phyloP scores from a whole-genome alignment of 2,329 filamentous ascomycete species.

The Ophiocordyceps camponoti-leonardi region DNA sequence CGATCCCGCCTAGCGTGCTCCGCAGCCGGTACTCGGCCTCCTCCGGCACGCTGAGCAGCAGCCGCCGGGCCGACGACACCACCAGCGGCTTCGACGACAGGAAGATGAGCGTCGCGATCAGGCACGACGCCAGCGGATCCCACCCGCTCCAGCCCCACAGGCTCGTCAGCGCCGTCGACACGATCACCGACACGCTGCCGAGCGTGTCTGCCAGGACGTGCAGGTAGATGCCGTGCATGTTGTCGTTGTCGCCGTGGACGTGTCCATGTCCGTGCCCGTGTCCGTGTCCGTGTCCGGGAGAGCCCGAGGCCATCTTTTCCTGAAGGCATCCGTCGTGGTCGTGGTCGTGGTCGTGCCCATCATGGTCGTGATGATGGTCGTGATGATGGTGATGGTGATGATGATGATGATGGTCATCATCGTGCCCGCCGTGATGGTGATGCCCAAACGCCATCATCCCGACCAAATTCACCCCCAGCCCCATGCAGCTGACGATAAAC shows the following conservation, averaged over 20 bases:
- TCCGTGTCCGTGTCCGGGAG: slow-evolving; percentile 20
- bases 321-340: slow-evolving; percentile 16
- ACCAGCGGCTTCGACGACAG: slow-evolving; percentile 83
- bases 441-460: slow-evolving; percentile 74
- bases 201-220: slow-evolving; percentile 91
- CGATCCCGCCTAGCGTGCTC: slow-evolving; percentile 69
- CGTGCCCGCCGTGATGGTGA: slow-evolving; percentile 31
- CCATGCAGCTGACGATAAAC: slow-evolving; percentile 72
- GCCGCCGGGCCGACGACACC: slow-evolving; percentile 61
- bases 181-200: slow-evolving; percentile 84
- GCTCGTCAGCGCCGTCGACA: slow-evolving; percentile 76
- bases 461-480: slow-evolving; percentile 77
- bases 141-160: slow-evolving; percentile 83
- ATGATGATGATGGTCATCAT: slow-evolving; percentile 13
- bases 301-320: slow-evolving; percentile 18
- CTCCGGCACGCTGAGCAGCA: slow-evolving; percentile 72
- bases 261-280: too few species aligned
- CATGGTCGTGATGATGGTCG: slow-evolving; percentile 20
- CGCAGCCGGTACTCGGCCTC: slow-evolving; percentile 77
- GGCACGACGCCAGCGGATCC: slow-evolving; percentile 83
- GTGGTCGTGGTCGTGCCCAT: slow-evolving; percentile 30
- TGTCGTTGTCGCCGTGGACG: slow-evolving; percentile 62
- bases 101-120: slow-evolving; percentile 88
- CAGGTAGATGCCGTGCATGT: slow-evolving; percentile 94
- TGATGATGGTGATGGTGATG: slow-evolving; percentile 24